Evolutionary conservation across 306 rosid species (phyloP).

Genomic region (Dryas drummondii): DNA sequence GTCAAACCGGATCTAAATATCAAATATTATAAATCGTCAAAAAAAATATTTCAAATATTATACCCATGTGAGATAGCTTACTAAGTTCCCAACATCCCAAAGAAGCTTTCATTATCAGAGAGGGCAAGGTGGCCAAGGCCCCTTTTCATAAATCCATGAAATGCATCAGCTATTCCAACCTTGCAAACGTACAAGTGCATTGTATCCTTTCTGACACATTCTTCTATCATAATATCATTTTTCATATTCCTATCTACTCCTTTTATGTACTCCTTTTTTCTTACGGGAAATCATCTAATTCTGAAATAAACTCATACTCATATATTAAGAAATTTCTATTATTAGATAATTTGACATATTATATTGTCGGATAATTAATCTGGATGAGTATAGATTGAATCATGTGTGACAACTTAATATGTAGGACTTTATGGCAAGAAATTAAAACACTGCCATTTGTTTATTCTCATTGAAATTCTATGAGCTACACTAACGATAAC

Average conservation of each 20-base stretch:
- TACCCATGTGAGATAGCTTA: constrained; percentile 49
- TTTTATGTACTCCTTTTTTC: constrained; percentile 12
- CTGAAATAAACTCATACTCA: too few species aligned
- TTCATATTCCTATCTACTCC: constrained; percentile 21
- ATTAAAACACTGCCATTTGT: too few species aligned
- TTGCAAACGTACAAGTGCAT: constrained; percentile 35
- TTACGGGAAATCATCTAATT: not conserved
- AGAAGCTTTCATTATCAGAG: constrained; percentile 24
- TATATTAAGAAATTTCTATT: too few species aligned
- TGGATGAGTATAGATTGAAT: too few species aligned
- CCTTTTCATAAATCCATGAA: constrained; percentile 18
- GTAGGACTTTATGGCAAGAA: too few species aligned
- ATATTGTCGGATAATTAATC: not conserved
- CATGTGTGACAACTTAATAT: too few species aligned
- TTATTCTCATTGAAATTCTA: not conserved
- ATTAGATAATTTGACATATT: not conserved
- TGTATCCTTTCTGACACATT: constrained; percentile 56
- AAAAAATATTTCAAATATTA: too few species aligned
- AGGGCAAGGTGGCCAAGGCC: constrained; percentile 10
- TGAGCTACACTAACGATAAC: not conserved
- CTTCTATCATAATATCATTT: constrained; percentile 30
- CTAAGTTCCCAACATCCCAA: constrained; percentile 42
- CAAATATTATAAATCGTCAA: not conserved
- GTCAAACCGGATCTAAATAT: constrained; percentile 26
- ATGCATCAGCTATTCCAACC: constrained; percentile 11